Percentiles rank a stretch among this genome's conserved stretches.
Evolutionary conservation across 2,329 filamentous ascomycete species (phyloP).

Genomic region (Huntiella omanensis): DNA sequence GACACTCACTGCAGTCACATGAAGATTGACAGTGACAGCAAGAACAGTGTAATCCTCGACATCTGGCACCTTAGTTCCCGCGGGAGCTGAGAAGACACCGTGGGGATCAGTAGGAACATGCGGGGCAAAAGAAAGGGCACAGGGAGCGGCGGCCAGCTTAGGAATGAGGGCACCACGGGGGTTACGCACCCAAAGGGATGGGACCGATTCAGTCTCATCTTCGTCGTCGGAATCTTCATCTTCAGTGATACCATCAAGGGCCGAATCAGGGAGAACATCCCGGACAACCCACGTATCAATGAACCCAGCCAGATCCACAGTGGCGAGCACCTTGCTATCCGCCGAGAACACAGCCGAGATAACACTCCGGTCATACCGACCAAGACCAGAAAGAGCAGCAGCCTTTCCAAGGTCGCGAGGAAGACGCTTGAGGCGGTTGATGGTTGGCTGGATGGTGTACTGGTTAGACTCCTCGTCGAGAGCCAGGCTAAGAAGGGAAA

Average conservation of each 20-base stretch:
- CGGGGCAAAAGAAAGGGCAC: constrained; percentile 48
- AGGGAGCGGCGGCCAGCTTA: constrained; percentile 44
- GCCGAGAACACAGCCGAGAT: constrained; percentile 59
- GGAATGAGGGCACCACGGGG: constrained; percentile 51
- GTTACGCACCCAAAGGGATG: constrained; percentile 50
- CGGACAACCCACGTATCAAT: constrained; percentile 72
- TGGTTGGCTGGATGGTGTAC: constrained; percentile 17
- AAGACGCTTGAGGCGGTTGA: constrained; percentile 32
- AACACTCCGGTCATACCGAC: constrained; percentile 60
- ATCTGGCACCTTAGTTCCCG: constrained; percentile 14
- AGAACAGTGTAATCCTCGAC: constrained; percentile 32
- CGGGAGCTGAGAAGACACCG: constrained; percentile 12
- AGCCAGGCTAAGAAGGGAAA: constrained; percentile 33
- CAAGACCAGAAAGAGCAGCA: constrained; percentile 44
- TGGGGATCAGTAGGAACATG: constrained; percentile 21
- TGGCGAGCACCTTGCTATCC: constrained; percentile 61
- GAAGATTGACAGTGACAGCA: constrained; percentile 30
- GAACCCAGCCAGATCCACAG: constrained; percentile 65
- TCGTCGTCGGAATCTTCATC: constrained; percentile 20
- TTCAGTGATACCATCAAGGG: constrained; percentile 17
- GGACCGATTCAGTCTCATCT: constrained; percentile 22
- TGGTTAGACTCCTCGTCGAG: constrained; percentile 9
- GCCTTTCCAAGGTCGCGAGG: constrained; percentile 34
- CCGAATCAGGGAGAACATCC: constrained; percentile 19
- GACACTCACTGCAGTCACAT: constrained; percentile 64